Evolutionary conservation across 192 early-diverging fungal genomes (phyloP), one percentile per base, ranked within the genome.

Genomic region (Coemansia sp.): DNA sequence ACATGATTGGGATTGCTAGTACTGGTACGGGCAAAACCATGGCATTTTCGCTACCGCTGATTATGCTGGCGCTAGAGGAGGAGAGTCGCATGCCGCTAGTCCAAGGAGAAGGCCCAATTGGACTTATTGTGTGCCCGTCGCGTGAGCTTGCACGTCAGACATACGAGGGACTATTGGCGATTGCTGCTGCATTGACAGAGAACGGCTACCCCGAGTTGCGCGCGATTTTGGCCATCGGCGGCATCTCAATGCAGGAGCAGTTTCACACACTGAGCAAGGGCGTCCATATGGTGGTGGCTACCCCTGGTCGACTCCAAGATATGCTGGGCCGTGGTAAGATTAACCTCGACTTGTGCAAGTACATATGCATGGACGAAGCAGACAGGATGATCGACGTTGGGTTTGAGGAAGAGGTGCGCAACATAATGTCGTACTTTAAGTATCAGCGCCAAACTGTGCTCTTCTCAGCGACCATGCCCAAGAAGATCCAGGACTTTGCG

Each of bases 301-400:
- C 97, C 1, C 97, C 97, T 12, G 97, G 97, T 36, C 83, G 97
- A 60, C 83, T 99, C 59, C 91, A 95, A 75, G 97, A 95, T 66
- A 93, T 99, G 93, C 74, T 99, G 17, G 81, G 80, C 14, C 93
- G 93, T 55, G 87, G 90, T n/a, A 92, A 90, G 63, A 88, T 98
- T 63, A 97, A 94, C 60, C 70, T 98, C 67, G 90, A 95, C 66
- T 67, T 89, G 44, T 97, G 95, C 87, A 91, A 87, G 70, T 96
- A 89, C 50, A 76, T 99, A 72, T 96, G 95, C 68, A 89, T 98
- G 89, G 97, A 99, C 79, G 97, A 99, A 77, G 97, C 97, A 12
- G 97, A 99, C 88, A 86, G 96, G 64, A 99, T 99, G 97, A 90
- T 99, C 60, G 97, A 99, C 74, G 92, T 97, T 89, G 95, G 95